Evolutionary conservation across 352 stramenopile genomes (phyloP), one percentile per base, ranked within the genome.

Genomic region (Globisporangium sylvaticum): DNA sequence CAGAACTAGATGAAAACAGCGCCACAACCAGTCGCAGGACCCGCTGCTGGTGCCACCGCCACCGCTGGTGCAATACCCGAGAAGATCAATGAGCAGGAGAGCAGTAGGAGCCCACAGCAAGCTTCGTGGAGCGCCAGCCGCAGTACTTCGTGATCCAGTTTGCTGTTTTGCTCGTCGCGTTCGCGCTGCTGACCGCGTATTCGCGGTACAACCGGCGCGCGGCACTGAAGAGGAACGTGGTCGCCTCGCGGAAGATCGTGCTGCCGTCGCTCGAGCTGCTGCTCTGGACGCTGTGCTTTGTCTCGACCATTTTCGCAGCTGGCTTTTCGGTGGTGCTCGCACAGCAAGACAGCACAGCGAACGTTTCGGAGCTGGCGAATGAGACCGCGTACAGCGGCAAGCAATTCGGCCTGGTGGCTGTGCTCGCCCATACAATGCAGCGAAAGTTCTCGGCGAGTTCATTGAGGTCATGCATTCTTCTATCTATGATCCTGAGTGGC

Each of bases 231-330:
- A 73, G 76, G 20, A 69, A 73, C 60, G 48, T 50, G 5, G 53
- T 24, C 3, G 76, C 76, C 0, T 71, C 73, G 0, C 66, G 69
- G 20, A 79, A 78, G 69, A 58, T 73, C 32, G 64, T 83, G 14
- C 59, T 83, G 10, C 76, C 76, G 14, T 64, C 74, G 7, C 80
- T 81, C 25, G 76, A 83, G 64, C 72, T 74, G 42, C 32, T 83
- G 46, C 66, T 83, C n/a, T 75, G 66, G 66, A 65, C 72, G 2
- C 56, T 81, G 29, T 63, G 54, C 12, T 39, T 57, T n/a, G 61
- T 62, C 7, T 75, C 73, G 22, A 62, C 58, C 20, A 53, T 68
- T 46, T 75, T 73, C 66, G 31, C 69, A 22, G 62, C 58, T 29
- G 48, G 72, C 58, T 68, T 73, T 61, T 32, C 63, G 46, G 61